These are phyloP conservation scores for Aspergillus melleus DNA, from an alignment of 2,329 filamentous ascomycete species.

Conservation along the genomic window DNA sequence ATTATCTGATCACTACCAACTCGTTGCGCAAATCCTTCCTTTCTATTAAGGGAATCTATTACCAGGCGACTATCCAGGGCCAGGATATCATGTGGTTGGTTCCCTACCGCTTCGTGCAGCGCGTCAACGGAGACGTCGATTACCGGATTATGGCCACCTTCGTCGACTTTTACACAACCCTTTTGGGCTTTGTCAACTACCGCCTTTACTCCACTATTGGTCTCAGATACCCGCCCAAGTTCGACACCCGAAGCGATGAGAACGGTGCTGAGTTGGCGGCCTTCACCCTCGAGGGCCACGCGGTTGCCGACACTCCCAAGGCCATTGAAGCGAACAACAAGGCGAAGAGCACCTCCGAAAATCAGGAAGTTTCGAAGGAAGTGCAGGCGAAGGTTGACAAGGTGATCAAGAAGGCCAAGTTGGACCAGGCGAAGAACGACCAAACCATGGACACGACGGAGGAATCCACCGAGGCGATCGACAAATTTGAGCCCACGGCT, in stretches of 20 bases:
- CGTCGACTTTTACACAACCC: slow-evolving; percentile 96
- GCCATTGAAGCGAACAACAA: slow-evolving; percentile 54
- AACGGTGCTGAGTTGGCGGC: slow-evolving; percentile 85
- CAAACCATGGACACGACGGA: slow-evolving; percentile 49
- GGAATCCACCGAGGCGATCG: slow-evolving; percentile 65
- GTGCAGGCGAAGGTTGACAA: slow-evolving; percentile 67
- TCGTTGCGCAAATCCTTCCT: slow-evolving; percentile 94
- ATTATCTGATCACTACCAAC: slow-evolving; percentile 91
- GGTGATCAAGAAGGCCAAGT: slow-evolving; percentile 43
- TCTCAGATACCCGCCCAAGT: slow-evolving; percentile 93
- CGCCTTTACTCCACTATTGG: slow-evolving; percentile 87
- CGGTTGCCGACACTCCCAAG: slow-evolving; percentile 51
- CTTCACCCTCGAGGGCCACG: slow-evolving; percentile 82
- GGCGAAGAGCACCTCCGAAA: slow-evolving; percentile 51
- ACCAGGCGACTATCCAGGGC: slow-evolving; percentile 94
- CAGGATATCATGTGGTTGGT: slow-evolving; percentile 97
- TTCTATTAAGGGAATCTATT: slow-evolving; percentile 99
- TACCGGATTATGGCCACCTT: slow-evolving; percentile 99
- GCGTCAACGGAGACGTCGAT: slow-evolving; percentile 89
- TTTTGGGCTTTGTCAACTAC: slow-evolving; percentile 95
- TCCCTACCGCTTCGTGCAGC: slow-evolving; percentile 96
- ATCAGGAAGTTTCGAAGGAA: slow-evolving; percentile 66
- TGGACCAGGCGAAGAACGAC: slow-evolving; percentile 45
- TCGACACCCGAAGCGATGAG: slow-evolving; percentile 83
- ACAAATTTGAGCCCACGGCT: slow-evolving; percentile 85